Evolutionary conservation across 2,329 filamentous ascomycete species (phyloP).

Genomic region (Zymoseptoria pseudotritici): DNA sequence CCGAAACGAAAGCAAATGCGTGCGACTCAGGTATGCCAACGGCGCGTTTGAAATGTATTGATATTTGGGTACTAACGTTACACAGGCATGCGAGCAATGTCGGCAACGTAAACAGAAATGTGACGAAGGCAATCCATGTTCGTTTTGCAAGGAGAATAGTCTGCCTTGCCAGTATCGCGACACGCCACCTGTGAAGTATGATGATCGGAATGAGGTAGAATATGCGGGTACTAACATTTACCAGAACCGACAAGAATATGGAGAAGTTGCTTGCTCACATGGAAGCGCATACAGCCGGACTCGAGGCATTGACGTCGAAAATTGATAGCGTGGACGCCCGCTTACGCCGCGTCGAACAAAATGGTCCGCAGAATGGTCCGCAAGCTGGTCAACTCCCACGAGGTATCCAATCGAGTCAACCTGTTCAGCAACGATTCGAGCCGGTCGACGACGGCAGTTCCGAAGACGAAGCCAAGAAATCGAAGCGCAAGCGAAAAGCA

Average conservation of each 20-base stretch:
- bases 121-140: slow-evolving; percentile 78
- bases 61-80: slow-evolving; percentile 8
- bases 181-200: slow-evolving; percentile 83
- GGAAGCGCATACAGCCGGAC: slow-evolving; percentile 30
- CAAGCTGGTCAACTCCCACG: neutral
- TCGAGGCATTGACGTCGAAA: slow-evolving; percentile 20
- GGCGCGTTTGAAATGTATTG: neutral
- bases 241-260: slow-evolving; percentile 43
- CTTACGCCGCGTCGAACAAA: slow-evolving; percentile 22
- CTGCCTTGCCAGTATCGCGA: slow-evolving; percentile 83
- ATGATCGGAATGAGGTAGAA: neutral
- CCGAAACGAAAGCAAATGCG: slow-evolving; percentile 31
- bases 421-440: neutral
- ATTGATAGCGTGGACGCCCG: slow-evolving; percentile 22
- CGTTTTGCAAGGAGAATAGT: slow-evolving; percentile 77
- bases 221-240: slow-evolving; percentile 9
- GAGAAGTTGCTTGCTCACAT: slow-evolving; percentile 42
- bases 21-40: slow-evolving; percentile 26
- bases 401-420: slow-evolving; percentile 2
- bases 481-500: slow-evolving; percentile 45
- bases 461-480: slow-evolving; percentile 25
- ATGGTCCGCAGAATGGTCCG: neutral
- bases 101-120: slow-evolving; percentile 84
- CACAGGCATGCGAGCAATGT: slow-evolving; percentile 82
- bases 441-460: slow-evolving; percentile 20